A percentile compares a stretch with the other conserved stretches of the same genome.
phyloP scores from a whole-genome alignment of 2,329 filamentous ascomycete genomes.

The Aspergillus eucalypticola region DNA sequence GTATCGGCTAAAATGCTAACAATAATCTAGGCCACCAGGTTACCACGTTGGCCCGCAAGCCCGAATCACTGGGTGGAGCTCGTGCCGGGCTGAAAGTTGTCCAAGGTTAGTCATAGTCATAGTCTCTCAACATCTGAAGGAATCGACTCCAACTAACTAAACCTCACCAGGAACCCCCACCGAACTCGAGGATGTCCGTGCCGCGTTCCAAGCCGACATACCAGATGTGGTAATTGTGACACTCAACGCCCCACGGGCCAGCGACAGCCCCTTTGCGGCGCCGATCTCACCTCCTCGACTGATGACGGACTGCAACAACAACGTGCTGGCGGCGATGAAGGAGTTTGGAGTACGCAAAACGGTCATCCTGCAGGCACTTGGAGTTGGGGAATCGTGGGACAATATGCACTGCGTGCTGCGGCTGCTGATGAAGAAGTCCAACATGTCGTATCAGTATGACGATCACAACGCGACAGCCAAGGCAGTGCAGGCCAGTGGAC shows the following conservation, averaged over 20 bases:
- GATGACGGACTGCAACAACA: constrained; percentile 48
- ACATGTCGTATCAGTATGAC: constrained; percentile 49
- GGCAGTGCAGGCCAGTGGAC: constrained; percentile 39
- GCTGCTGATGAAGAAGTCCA: constrained; percentile 48
- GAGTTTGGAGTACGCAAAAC: constrained; percentile 43
- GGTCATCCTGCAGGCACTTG: constrained; percentile 54
- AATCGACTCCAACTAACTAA: neutral
- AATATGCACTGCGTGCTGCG: constrained; percentile 47
- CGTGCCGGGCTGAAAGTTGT: constrained; percentile 19
- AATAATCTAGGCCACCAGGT: constrained; percentile 35
- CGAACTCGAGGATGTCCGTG: constrained; percentile 21
- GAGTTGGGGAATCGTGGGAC: constrained; percentile 49
- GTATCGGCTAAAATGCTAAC: neutral
- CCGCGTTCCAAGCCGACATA: constrained; percentile 14
- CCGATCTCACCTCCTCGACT: constrained; percentile 48
- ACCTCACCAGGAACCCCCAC: constrained; percentile 23
- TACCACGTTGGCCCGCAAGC: constrained; percentile 42
- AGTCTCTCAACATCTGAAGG: too few species aligned
- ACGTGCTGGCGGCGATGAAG: constrained; percentile 42
- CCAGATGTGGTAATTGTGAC: constrained; percentile 50
- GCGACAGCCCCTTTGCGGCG: constrained; percentile 52
- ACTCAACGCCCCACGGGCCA: constrained; percentile 50
- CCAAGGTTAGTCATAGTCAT: constrained; percentile 15
- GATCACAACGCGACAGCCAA: constrained; percentile 53
- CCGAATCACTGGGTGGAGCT: constrained; percentile 26